Evolutionary conservation across 768 basidiomycete species (phyloP), one percentile per base, ranked within the genome.

Genomic region (Candolleomyces aberdarensis): DNA sequence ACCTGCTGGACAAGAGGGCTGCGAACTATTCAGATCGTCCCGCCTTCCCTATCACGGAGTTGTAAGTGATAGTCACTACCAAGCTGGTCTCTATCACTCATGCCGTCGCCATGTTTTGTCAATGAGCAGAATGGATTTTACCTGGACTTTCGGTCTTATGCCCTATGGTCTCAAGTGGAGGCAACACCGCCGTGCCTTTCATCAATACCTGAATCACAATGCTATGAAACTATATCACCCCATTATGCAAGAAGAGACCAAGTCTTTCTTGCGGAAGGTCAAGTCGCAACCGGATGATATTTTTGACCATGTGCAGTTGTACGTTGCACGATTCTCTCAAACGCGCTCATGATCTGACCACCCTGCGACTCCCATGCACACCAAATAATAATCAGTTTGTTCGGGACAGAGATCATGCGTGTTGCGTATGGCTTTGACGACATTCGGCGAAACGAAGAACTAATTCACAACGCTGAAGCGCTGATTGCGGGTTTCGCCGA

Each of bases 1-100:
- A 74, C 40, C 64, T 74, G 3, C 61, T 74, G 11, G 72, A 71
- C 41, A 71, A 69, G 61, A 65, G 68, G 17, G 67, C 70, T 13
- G 66, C 69, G 3, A 67, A 67, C 1, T 71, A 71, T 53, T 72
- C 71, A 2, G 70, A 70, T 58, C 40, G 64, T 32, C 59, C 50
- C 22, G 39, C 48, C 26, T 54, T 62, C 32, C 20, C 40, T 8
- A 11, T 6, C 31, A 1, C 46, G 0, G 43, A 19, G 9, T 13
- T 46, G 57, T 43, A 15, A 22, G 43, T 57, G 14, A 15, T 31
- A 19, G 22, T 14, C 31, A 10, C n/a, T 13, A 8, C n/a, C n/a
- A n/a, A n/a, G 11, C 6, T 32, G 22, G 31, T 26, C 6, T 1
- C 14, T 15, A 8, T 29, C 43, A 3, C 13, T 31, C 11, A 11